Percentiles rank a stretch among this genome's conserved stretches.
Conservation (phyloP, 2,329 filamentous ascomycete species). For the Pseudovirgaria hyperparasitica region DNA sequence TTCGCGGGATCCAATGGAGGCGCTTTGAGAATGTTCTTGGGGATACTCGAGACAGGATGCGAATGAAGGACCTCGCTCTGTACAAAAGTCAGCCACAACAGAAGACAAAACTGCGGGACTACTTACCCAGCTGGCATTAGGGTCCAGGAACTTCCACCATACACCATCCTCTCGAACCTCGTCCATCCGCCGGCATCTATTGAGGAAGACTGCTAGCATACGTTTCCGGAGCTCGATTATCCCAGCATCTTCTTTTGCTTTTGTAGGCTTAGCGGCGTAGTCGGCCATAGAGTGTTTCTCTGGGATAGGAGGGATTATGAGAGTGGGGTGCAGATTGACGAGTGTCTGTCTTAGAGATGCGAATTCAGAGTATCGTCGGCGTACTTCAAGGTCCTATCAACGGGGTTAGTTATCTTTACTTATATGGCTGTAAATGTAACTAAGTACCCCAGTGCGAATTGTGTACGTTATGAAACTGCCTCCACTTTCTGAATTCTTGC, state of each 20-base stretch:
- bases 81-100: slow-evolving; percentile 5
- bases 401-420: slow-evolving; percentile 5
- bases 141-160: slow-evolving; percentile 95
- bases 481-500: slow-evolving; percentile 86
- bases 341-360: slow-evolving; percentile 80
- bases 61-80: slow-evolving; percentile 92
- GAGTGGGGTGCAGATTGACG: slow-evolving; percentile 81
- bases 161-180: slow-evolving; percentile 85
- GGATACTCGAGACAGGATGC: slow-evolving; percentile 78
- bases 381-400: slow-evolving; percentile 78
- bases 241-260: slow-evolving; percentile 90
- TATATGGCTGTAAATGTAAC: slow-evolving; percentile 1
- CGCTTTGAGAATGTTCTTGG: slow-evolving; percentile 86
- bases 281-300: slow-evolving; percentile 99
- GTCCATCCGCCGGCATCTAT: slow-evolving; percentile 86
- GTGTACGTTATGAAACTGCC: slow-evolving; percentile 95
- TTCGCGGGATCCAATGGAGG: slow-evolving; percentile 95
- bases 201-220: slow-evolving; percentile 92
- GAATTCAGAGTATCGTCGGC: slow-evolving; percentile 92
- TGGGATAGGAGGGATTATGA: slow-evolving; percentile 92
- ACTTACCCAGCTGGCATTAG: slow-evolving; percentile 93
- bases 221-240: slow-evolving; percentile 95
- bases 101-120: not conserved
- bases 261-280: slow-evolving; percentile 94
- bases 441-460: slow-evolving; percentile 75